Evolutionary conservation across 106 monocot genomes (phyloP).

Genomic region (Hemerocallis citrina): DNA sequence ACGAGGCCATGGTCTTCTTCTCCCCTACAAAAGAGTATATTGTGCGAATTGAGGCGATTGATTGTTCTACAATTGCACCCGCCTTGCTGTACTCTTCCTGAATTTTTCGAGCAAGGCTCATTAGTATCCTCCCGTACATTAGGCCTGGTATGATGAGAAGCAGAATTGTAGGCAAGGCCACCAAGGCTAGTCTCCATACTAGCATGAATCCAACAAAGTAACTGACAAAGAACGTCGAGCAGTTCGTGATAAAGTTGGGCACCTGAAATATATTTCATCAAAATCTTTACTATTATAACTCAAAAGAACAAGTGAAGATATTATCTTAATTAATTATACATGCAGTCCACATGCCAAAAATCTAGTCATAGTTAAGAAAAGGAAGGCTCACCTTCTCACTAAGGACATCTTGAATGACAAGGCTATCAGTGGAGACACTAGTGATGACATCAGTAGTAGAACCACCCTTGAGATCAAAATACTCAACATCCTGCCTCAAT

Average conservation of each 20-base stretch:
- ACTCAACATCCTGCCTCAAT: conserved; percentile 1
- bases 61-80: conserved; percentile 39
- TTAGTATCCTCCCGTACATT: conserved; percentile 30
- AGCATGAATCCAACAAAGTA: conserved; percentile 39
- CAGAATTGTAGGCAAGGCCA: conserved; percentile 18
- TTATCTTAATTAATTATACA: background rate
- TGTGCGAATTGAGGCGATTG: conserved; percentile 45
- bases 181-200: conserved; percentile 43
- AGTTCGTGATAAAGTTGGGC: conserved; percentile 43
- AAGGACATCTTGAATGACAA: conserved; percentile 54
- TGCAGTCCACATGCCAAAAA: background rate
- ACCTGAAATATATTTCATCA: conserved; percentile 26
- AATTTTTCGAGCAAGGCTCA: conserved; percentile 21
- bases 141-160: conserved; percentile 51
- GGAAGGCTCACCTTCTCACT: conserved; percentile 37
- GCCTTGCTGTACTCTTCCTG: conserved; percentile 33
- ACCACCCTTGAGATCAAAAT: conserved; percentile 3
- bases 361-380: background rate
- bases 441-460: conserved; percentile 40
- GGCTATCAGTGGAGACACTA: conserved; percentile 54
- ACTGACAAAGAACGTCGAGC: conserved; percentile 27
- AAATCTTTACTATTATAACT: too few relatives aligned
- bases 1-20: conserved; percentile 28
- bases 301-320: background rate
- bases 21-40: conserved; percentile 59